Evolutionary conservation across 345 rosid species (phyloP).

Genomic region (Mallotus nudiflorus): DNA sequence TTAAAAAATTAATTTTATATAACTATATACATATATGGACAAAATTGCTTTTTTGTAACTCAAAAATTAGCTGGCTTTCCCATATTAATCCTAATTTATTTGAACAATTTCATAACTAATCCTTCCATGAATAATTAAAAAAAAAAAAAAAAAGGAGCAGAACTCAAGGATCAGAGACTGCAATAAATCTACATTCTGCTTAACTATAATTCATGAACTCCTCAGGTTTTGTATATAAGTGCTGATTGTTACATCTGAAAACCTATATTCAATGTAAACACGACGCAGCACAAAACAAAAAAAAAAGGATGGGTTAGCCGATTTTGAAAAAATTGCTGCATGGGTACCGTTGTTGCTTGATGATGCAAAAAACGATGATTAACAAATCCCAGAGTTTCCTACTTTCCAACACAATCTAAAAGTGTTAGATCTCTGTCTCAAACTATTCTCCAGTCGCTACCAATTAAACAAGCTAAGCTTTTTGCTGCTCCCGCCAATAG

Average conservation of each 20-base stretch:
- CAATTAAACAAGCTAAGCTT: constrained; percentile 39
- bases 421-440: background rate
- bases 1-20: no score
- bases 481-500: constrained; percentile 26
- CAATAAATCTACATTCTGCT: background rate
- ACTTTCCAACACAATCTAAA: background rate
- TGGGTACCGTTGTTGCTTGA: background rate
- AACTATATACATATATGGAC: no score
- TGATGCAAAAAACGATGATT: background rate
- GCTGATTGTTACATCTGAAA: background rate
- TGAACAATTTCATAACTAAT: no score
- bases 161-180: no score
- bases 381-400: constrained; percentile 9
- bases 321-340: background rate
- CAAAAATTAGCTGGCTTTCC: no score
- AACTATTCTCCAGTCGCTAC: constrained; percentile 21
- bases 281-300: background rate
- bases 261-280: background rate
- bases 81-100: no score
- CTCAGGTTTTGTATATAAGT: background rate
- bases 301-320: no score
- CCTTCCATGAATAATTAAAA: no score
- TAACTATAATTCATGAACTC: background rate
- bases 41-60: no score
- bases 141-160: no score